phyloP scores from a whole-genome alignment of 495 filamentous ascomycete species.

The Xylaria grammica region DNA sequence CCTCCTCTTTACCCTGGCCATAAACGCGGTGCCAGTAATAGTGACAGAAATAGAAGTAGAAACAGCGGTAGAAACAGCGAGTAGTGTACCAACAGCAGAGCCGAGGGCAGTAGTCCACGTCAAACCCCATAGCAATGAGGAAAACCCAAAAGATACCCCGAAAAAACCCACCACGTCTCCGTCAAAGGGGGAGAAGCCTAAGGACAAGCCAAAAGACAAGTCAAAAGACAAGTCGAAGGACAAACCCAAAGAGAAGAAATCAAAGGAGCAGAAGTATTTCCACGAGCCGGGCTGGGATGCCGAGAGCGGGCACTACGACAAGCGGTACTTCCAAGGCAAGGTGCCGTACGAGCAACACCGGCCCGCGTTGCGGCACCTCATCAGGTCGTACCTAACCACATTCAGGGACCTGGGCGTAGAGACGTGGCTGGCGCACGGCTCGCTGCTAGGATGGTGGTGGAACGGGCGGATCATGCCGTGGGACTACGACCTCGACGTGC shows the following conservation, averaged over 20 bases:
- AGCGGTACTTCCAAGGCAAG: conserved; percentile 64
- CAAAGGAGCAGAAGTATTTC: conserved; percentile 50
- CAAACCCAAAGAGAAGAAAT: conserved; percentile 15
- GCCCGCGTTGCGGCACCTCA: conserved; percentile 67
- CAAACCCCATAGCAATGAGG: background rate
- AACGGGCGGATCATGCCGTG: conserved; percentile 82
- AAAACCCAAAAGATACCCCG: background rate
- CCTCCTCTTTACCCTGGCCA: background rate
- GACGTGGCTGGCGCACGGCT: conserved; percentile 90
- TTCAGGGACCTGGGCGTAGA: conserved; percentile 68
- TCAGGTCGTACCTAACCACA: conserved; percentile 74
- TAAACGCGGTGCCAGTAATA: conserved; percentile 2
- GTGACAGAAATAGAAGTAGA: background rate
- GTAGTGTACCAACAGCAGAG: background rate
- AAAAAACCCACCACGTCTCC: background rate
- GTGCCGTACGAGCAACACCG: conserved; percentile 69
- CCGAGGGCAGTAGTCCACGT: background rate
- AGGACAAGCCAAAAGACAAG: too few species aligned
- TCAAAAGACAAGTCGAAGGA: background rate
- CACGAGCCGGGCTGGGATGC: conserved; percentile 62
- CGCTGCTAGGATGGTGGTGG: conserved; percentile 92
- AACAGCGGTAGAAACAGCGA: background rate
- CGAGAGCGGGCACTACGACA: conserved; percentile 73
- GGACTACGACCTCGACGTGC: conserved; percentile 89
- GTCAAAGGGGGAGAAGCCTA: background rate